phyloP scores from a whole-genome alignment of 2,329 filamentous ascomycete genomes.

The Cadophora malorum region DNA sequence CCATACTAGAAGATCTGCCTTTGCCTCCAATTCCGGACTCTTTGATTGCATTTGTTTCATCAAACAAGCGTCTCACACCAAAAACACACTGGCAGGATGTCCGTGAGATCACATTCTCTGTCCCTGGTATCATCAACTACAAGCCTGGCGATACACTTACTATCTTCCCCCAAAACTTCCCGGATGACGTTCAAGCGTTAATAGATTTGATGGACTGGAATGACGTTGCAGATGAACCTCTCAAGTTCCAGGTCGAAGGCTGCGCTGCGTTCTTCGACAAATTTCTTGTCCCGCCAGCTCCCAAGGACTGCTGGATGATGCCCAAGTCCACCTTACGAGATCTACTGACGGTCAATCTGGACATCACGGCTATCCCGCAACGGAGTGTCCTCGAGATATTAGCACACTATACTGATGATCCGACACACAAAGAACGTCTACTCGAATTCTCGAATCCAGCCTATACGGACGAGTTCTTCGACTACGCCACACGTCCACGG shows the following conservation, averaged over 20 bases:
- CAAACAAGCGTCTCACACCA: constrained; percentile 79
- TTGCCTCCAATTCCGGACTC: constrained; percentile 30
- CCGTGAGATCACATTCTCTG: constrained; percentile 71
- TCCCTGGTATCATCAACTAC: constrained; percentile 51
- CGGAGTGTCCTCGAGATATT: constrained; percentile 85
- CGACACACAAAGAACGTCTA: constrained; percentile 79
- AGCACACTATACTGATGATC: constrained; percentile 74
- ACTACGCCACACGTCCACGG: constrained; percentile 90
- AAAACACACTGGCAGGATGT: constrained; percentile 91
- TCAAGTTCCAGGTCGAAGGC: constrained; percentile 57
- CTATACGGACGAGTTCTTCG: constrained; percentile 89
- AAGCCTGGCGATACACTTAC: constrained; percentile 81
- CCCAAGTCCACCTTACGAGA: constrained; percentile 64
- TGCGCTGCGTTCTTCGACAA: constrained; percentile 40
- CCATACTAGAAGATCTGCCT: neutral
- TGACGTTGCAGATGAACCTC: constrained; percentile 69
- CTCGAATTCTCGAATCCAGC: constrained; percentile 81
- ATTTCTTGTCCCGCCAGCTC: constrained; percentile 39
- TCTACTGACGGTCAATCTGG: constrained; percentile 82
- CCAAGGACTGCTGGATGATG: constrained; percentile 37
- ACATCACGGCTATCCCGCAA: constrained; percentile 88
- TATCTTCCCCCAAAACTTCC: constrained; percentile 87
- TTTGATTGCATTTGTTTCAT: constrained; percentile 52
- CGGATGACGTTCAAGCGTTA: constrained; percentile 78
- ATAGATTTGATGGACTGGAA: constrained; percentile 83